Evolutionary conservation across 2,329 filamentous ascomycete species (phyloP).

Genomic region (Claviceps sorghi): DNA sequence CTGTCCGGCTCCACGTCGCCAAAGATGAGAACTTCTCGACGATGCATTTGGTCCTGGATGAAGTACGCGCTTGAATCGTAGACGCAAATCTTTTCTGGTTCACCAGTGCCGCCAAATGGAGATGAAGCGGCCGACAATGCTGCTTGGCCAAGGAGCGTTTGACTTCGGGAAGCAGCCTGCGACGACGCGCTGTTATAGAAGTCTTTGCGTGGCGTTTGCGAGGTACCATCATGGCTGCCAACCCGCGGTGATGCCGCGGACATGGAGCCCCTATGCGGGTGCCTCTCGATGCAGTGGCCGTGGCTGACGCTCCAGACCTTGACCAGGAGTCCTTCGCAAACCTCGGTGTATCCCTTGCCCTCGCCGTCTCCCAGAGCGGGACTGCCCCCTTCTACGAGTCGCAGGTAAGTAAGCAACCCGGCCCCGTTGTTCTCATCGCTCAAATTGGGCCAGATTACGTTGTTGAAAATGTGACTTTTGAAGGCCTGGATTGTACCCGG

Average conservation of each 20-base stretch:
- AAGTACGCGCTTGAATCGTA: conserved; percentile 91
- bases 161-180: conserved; percentile 6
- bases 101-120: conserved; percentile 14
- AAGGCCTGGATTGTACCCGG: conserved; percentile 83
- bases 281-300: conserved; percentile 69
- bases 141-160: conserved; percentile 19
- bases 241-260: conserved; percentile 36
- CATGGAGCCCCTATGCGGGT: conserved; percentile 45
- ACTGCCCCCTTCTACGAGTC: conserved; percentile 79
- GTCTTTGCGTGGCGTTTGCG: conserved; percentile 14
- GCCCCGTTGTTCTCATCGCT: conserved; percentile 93
- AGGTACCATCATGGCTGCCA: conserved; percentile 33
- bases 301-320: conserved; percentile 81
- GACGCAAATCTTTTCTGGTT: conserved; percentile 44
- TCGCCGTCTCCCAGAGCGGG: conserved; percentile 69
- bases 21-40: conserved; percentile 76
- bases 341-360: conserved; percentile 69
- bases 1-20: conserved; percentile 91
- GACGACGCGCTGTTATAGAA: conserved; percentile 11
- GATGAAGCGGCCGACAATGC: conserved; percentile 13
- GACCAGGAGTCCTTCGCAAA: conserved; percentile 78
- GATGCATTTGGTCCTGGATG: conserved; percentile 58
- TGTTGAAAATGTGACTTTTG: conserved; percentile 93
- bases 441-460: conserved; percentile 93
- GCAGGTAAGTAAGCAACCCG: conserved; percentile 78